Percentiles rank a stretch among this genome's conserved stretches.
Evolutionary conservation across 441 rosid genomes (phyloP).

Genomic region (Theobroma grandiflorum): DNA sequence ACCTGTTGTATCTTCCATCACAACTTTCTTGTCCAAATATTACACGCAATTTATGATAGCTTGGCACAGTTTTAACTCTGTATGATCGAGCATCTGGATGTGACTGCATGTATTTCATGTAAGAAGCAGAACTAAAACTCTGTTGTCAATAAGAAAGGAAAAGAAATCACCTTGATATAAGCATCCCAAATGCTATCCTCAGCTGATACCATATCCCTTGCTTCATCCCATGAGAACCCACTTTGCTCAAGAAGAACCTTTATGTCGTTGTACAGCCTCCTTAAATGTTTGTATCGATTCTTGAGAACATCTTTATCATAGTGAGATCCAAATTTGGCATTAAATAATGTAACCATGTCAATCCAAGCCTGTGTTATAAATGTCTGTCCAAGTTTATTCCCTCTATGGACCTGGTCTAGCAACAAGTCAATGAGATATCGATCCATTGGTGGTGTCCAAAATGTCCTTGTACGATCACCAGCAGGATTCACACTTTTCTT

Average conservation of each 20-base stretch:
- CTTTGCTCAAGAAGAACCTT: slow-evolving; percentile 66
- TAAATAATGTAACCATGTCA: slow-evolving; percentile 69
- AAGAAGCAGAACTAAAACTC: slow-evolving; percentile 32
- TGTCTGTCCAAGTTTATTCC: slow-evolving; percentile 88
- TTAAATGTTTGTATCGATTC: slow-evolving; percentile 85
- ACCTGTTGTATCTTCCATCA: slow-evolving; percentile 73
- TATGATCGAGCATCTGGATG: slow-evolving; percentile 90
- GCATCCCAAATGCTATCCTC: slow-evolving; percentile 78
- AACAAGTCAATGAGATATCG: slow-evolving; percentile 77
- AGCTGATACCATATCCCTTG: slow-evolving; percentile 80
- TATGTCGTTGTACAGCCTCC: slow-evolving; percentile 78
- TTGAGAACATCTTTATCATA: slow-evolving; percentile 83
- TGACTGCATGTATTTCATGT: slow-evolving; percentile 53
- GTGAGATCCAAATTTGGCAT: slow-evolving; percentile 64
- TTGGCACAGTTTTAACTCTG: slow-evolving; percentile 86
- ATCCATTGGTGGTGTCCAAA: slow-evolving; percentile 96
- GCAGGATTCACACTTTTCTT: slow-evolving; percentile 44
- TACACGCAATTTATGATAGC: slow-evolving; percentile 73
- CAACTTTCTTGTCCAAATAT: slow-evolving; percentile 73
- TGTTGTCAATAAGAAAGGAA: slow-evolving; percentile 18
- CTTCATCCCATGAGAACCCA: slow-evolving; percentile 89
- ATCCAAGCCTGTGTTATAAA: slow-evolving; percentile 85
- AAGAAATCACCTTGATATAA: slow-evolving; percentile 63
- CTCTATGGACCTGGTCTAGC: slow-evolving; percentile 74
- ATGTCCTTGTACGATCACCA: slow-evolving; percentile 81